phyloP scores from a whole-genome alignment of 768 basidiomycete species.

The Lentinus brumalis region DNA sequence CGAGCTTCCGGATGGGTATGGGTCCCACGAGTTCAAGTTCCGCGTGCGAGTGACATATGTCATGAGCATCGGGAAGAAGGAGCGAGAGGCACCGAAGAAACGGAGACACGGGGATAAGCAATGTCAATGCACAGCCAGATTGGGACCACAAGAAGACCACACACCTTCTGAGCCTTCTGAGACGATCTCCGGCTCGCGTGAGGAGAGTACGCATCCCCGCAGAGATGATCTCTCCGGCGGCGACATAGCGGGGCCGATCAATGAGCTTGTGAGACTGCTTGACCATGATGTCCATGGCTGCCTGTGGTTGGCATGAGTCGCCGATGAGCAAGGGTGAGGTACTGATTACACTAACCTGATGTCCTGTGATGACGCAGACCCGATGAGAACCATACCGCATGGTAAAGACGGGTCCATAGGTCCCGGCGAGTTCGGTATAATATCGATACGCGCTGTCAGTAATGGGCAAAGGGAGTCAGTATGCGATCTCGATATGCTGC shows the following conservation, averaged over 20 bases:
- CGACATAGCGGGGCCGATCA: slow-evolving; percentile 39
- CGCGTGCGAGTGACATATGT: not conserved
- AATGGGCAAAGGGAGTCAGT: not conserved
- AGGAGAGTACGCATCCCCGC: slow-evolving; percentile 36
- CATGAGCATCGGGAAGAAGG: not conserved
- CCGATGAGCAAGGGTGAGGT: not conserved
- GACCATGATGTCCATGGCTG: slow-evolving; percentile 42
- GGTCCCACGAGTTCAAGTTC: not conserved
- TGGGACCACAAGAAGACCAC: slow-evolving; percentile 17
- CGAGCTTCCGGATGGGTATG: slow-evolving; percentile 24
- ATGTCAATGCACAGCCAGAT: not conserved
- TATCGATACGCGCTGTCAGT: slow-evolving; percentile 6
- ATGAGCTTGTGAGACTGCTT: slow-evolving; percentile 38
- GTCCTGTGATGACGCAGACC: slow-evolving; percentile 49
- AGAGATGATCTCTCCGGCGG: slow-evolving; percentile 37
- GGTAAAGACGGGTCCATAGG: slow-evolving; percentile 63
- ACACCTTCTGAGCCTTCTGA: slow-evolving; percentile 29
- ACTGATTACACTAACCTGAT: slow-evolving; percentile 14
- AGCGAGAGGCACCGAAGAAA: not conserved
- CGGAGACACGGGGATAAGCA: not conserved
- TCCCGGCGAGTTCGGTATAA: slow-evolving; percentile 54
- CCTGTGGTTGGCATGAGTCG: slow-evolving; percentile 17
- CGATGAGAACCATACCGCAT: slow-evolving; percentile 49
- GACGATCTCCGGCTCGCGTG: slow-evolving; percentile 30
- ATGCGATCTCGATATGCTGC: not conserved